Base-by-base conservation (phyloP, 768 basidiomycete genomes). In the Tylopilus plumbeoviolaceoides region DNA sequence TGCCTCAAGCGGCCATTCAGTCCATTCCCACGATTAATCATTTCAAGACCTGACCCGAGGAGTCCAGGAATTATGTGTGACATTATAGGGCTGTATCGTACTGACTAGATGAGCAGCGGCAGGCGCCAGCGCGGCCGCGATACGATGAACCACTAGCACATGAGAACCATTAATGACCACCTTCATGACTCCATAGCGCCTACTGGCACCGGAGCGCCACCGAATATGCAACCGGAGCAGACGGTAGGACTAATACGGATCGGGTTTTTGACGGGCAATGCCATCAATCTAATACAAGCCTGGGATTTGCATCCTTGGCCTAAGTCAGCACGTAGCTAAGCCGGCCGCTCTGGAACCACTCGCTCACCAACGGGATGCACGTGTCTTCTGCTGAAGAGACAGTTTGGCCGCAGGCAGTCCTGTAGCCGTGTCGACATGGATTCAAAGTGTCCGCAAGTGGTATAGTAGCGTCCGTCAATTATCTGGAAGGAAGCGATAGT, bases 401-500 rank as follows among this genome's bases (percentile, higher is more conserved):
- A 90, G 59, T 84, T 79, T 4, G 72, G 63, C 55, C 73, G 73
- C 43, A 81, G 66, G 59, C 88, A 90, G 63, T 90, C 88, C 61
- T 86, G 80, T 44, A 78, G 68, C 50, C 75, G 78, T 18, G 87
- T 87, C 41, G 84, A 79, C 81, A 90, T 85, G 48, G 81, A 78
- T 53, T 81, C 72, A 67, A 90, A 89, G 67, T 89, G 87, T 9
- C 80, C 78, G 68, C 88, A 90, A 48, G 70, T 66, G 15, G 82
- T 80, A 71, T 88, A 80, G 68, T 75, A 87, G 58, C 86, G 82
- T 50, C 88, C 88, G 65, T 90, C 88, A 54, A 88, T 82, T 57
- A 90, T 77, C 87, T 90, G 59, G 33, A 53, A 42, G 28, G 30
- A 44, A 53, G 40, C 33, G 33, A 44, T 25, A 48, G 17, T 12